Evolutionary conservation across 2,329 filamentous ascomycete genomes (phyloP).

Genomic region (Colletotrichum sp.): DNA sequence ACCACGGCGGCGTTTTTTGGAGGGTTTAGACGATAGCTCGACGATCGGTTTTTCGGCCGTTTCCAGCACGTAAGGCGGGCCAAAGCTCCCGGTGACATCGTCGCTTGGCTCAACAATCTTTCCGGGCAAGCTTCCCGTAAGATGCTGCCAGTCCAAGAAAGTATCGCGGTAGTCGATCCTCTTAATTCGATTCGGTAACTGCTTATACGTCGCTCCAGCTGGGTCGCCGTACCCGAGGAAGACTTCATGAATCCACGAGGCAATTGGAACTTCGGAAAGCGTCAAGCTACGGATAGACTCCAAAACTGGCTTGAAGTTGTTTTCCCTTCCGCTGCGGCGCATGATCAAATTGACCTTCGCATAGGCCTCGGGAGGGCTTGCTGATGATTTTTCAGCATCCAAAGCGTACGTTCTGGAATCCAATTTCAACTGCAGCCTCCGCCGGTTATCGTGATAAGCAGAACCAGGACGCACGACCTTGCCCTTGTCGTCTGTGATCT

Average conservation of each 20-base stretch:
- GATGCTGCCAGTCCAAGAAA: slow-evolving; percentile 93
- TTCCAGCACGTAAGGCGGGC: slow-evolving; percentile 87
- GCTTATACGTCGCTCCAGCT: slow-evolving; percentile 83
- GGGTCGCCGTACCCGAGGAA: slow-evolving; percentile 98
- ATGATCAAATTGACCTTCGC: slow-evolving; percentile 85
- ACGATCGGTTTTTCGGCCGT: slow-evolving; percentile 60
- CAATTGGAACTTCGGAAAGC: slow-evolving; percentile 83
- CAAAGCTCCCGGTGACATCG: slow-evolving; percentile 74
- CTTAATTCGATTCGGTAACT: slow-evolving; percentile 77
- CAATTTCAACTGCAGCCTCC: slow-evolving; percentile 80
- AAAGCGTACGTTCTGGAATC: slow-evolving; percentile 79
- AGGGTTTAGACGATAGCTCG: slow-evolving; percentile 59
- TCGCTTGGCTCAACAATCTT: slow-evolving; percentile 82
- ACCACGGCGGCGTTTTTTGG: slow-evolving; percentile 88
- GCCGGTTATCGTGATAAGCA: slow-evolving; percentile 67
- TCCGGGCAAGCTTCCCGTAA: slow-evolving; percentile 87
- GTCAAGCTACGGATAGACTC: slow-evolving; percentile 90
- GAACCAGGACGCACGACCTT: slow-evolving; percentile 69
- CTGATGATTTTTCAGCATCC: slow-evolving; percentile 70
- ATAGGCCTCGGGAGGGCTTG: slow-evolving; percentile 80
- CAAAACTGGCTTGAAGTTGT: slow-evolving; percentile 94
- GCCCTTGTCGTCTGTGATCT: slow-evolving; percentile 86
- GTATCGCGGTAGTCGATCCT: slow-evolving; percentile 92
- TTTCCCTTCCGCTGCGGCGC: slow-evolving; percentile 84
- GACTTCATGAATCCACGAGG: slow-evolving; percentile 93